These are phyloP conservation scores for Balamuthia mandrillaris DNA, from an alignment of 208 protist genomes.

Conservation along the genomic window DNA sequence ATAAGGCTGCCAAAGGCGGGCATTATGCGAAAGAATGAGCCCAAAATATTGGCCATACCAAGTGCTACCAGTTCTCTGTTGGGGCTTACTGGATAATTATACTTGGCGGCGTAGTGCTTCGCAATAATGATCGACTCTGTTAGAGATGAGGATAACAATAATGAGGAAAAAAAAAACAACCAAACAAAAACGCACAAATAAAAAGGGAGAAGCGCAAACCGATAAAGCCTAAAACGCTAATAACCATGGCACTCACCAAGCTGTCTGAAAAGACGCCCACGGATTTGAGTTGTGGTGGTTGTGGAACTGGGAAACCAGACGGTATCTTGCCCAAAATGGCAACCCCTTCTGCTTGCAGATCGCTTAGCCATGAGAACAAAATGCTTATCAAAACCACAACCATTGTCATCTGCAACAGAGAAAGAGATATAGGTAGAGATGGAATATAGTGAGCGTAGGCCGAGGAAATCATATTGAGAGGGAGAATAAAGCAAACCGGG, in stretches of 20 bases:
- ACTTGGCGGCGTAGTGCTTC: slow-evolving; percentile 5
- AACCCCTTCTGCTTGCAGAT: background rate
- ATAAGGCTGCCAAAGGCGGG: background rate
- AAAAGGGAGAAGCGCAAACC: too few species aligned
- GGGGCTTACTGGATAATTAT: background rate
- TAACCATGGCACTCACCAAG: background rate
- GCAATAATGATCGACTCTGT: background rate
- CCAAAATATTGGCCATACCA: background rate
- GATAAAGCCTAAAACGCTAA: slow-evolving; percentile 16
- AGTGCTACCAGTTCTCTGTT: background rate
- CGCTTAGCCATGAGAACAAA: background rate
- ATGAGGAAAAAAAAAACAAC: too few species aligned
- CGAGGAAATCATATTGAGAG: too few species aligned
- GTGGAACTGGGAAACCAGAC: too few species aligned
- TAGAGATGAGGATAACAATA: too few species aligned
- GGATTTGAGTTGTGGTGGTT: background rate
- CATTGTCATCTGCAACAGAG: background rate
- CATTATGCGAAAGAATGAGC: background rate
- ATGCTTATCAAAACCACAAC: background rate
- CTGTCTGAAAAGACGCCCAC: background rate
- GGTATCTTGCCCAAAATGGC: background rate
- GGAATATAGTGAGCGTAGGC: background rate
- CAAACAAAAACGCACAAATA: too few species aligned
- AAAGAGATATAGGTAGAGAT: background rate
- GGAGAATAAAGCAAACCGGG: too few species aligned